Evolutionary conservation across 2,329 filamentous ascomycete genomes (phyloP), one percentile per base, ranked within the genome.

Genomic region (Diaporthe citri): DNA sequence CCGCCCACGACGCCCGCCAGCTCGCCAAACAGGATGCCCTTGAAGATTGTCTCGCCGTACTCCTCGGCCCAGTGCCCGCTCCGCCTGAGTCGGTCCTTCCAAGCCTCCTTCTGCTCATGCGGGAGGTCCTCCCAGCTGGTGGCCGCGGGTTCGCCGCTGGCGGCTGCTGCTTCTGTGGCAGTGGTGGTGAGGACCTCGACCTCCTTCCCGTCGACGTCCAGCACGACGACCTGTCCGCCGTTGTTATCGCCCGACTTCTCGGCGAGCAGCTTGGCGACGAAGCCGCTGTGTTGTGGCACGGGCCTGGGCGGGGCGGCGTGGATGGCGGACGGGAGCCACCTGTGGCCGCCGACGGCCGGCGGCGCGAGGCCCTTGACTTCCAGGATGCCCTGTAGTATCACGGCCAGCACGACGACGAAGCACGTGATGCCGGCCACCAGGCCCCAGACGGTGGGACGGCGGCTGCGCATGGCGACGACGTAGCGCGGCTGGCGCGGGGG

Each of bases 11-110:
- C 85, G 2, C 90, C 93, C 1, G 90, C 93, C 77, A 94, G 87
- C 83, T 95, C 90, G 28, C 92, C 90, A 84, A 97, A 97, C 77
- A 97, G 85, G 43, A 97, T 90, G 3, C 94, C 93, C 83, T 92
- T 91, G 78, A 97, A 89, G 41, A 97, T 90, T 13, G 87, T 88
- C 85, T 96, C 94, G 3, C 94, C 94, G 87, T 96, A 94, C 51
- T 90, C 88, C 81, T 93, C 91, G n/a, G 90, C 90, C 95, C 94
- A 97, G 77, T 95, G 90, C 0, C 95, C 95, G 0, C 94, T 92
- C 72, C 41, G 41, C 73, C 87, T 86, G 48, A 97, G 87, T 80
- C 88, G 90, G 78, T 89, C 83, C 84, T 91, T 95, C 95, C 95
- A 97, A 25, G 86, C 85, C 70, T 87, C 84, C 81, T 90, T 90